Percentiles rank a stretch among this genome's conserved stretches.
Conservation (phyloP, 805 yeast species). For the Barnettozyma vustinii region DNA sequence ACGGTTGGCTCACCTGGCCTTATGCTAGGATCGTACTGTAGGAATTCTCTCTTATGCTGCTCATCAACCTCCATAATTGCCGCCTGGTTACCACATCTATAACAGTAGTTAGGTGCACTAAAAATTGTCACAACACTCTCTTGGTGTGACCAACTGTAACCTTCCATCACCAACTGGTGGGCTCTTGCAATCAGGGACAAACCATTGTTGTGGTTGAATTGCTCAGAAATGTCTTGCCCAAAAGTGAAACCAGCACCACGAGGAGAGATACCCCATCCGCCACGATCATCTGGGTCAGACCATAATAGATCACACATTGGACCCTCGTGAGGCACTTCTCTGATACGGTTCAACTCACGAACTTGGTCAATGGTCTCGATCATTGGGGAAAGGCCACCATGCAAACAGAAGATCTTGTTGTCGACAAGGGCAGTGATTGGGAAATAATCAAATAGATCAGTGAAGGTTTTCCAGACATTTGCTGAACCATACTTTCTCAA, state of each 20-base stretch:
- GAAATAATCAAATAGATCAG: conserved; percentile 88
- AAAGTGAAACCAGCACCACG: conserved; percentile 98
- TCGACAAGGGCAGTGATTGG: conserved; percentile 93
- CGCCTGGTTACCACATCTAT: conserved; percentile 97
- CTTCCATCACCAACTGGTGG: conserved; percentile 97
- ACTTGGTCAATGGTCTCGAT: conserved; percentile 91
- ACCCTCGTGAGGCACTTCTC: conserved; percentile 96
- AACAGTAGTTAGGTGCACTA: conserved; percentile 94
- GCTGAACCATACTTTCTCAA: conserved; percentile 89
- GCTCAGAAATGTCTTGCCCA: conserved; percentile 92
- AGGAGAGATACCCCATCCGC: conserved; percentile 97
- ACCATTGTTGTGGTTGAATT: conserved; percentile 87
- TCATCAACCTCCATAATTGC: conserved; percentile 98
- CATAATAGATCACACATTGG: conserved; percentile 95
- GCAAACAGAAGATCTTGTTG: conserved; percentile 84
- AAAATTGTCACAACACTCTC: conserved; percentile 92
- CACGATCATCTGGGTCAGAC: conserved; percentile 97
- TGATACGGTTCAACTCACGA: conserved; percentile 82
- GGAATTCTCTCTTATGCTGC: conserved; percentile 81
- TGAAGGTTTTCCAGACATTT: conserved; percentile 87
- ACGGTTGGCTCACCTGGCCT: conserved; percentile 98
- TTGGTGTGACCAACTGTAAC: conserved; percentile 91
- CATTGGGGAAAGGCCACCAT: conserved; percentile 94
- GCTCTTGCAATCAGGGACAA: conserved; percentile 86
- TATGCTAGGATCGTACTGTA: conserved; percentile 94